Percentiles rank a stretch among this genome's conserved stretches.
phyloP scores from a whole-genome alignment of 2,329 filamentous ascomycete genomes.

The Coleophoma cylindrospora region DNA sequence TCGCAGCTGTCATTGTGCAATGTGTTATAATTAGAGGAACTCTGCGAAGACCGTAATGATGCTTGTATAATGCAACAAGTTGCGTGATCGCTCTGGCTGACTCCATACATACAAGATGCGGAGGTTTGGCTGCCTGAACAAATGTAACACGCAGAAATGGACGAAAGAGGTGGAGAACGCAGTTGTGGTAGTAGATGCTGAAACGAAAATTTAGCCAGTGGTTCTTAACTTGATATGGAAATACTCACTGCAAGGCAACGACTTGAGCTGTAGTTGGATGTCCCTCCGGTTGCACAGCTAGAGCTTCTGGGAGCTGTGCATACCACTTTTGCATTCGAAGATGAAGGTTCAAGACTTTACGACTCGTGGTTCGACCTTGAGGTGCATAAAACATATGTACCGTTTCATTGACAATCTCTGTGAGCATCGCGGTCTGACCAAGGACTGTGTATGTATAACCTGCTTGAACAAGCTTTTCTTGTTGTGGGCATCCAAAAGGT shows the following conservation, averaged over 20 bases:
- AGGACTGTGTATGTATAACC: constrained; percentile 10
- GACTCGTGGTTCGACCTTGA: constrained; percentile 57
- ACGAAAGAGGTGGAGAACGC: constrained; percentile 63
- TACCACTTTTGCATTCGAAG: constrained; percentile 70
- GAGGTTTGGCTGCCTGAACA: constrained; percentile 12
- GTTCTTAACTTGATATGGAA: not conserved
- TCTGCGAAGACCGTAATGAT: constrained; percentile 15
- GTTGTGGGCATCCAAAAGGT: constrained; percentile 11
- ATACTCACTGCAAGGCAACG: constrained; percentile 58
- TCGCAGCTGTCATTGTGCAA: constrained; percentile 13
- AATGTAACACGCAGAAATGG: constrained; percentile 40
- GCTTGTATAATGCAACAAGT: constrained; percentile 14
- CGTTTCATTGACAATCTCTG: constrained; percentile 62
- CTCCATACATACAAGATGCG: constrained; percentile 20
- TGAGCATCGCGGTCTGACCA: constrained; percentile 48
- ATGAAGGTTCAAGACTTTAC: constrained; percentile 55
- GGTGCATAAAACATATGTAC: constrained; percentile 61
- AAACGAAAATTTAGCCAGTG: not conserved
- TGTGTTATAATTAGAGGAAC: constrained; percentile 17
- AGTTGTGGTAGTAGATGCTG: constrained; percentile 65
- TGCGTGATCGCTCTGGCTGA: constrained; percentile 23
- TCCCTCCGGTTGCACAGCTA: constrained; percentile 53
- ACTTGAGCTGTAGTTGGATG: constrained; percentile 11
- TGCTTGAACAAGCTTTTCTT: constrained; percentile 5
- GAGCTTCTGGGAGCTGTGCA: constrained; percentile 54